Evolutionary conservation across 371 early-diverging fungal genomes (phyloP).

Genomic region (Circinella umbellata): DNA sequence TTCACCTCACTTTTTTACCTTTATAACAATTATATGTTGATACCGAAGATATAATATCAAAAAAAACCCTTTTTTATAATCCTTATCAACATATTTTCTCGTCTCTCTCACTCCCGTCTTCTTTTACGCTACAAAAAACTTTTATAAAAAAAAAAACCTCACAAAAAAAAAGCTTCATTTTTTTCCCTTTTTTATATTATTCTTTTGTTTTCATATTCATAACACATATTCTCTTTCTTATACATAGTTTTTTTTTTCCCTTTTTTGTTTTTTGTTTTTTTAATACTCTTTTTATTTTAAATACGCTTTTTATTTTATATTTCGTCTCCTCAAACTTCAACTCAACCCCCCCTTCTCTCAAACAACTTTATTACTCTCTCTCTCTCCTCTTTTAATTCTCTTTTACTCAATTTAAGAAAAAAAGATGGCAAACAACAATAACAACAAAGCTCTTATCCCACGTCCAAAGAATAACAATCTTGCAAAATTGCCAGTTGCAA

Average conservation of each 20-base stretch:
- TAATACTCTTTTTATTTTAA: neutral
- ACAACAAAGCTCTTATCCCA: neutral
- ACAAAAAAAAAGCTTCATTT: slow-evolving; percentile 2
- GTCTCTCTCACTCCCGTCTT: neutral
- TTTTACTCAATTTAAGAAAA: neutral
- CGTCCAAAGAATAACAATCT: neutral
- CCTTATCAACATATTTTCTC: slow-evolving; percentile 3
- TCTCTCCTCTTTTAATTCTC: neutral
- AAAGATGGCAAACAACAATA: slow-evolving; percentile 5
- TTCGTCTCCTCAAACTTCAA: neutral
- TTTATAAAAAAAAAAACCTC: neutral
- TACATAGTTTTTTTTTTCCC: neutral
- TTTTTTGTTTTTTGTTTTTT: neutral
- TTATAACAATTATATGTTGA: neutral
- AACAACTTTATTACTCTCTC: too few species aligned
- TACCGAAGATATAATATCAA: neutral
- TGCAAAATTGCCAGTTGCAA: neutral
- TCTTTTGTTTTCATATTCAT: neutral
- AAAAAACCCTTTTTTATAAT: neutral
- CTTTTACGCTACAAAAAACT: neutral
- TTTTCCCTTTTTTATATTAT: neutral
- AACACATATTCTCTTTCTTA: neutral
- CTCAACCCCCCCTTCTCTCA: neutral
- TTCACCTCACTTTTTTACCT: neutral
- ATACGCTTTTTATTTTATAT: neutral